Percentiles rank a stretch among this genome's conserved stretches.
Conservation (phyloP, 176 grass and related monocot genomes). For the Triticum turgidum region DNA sequence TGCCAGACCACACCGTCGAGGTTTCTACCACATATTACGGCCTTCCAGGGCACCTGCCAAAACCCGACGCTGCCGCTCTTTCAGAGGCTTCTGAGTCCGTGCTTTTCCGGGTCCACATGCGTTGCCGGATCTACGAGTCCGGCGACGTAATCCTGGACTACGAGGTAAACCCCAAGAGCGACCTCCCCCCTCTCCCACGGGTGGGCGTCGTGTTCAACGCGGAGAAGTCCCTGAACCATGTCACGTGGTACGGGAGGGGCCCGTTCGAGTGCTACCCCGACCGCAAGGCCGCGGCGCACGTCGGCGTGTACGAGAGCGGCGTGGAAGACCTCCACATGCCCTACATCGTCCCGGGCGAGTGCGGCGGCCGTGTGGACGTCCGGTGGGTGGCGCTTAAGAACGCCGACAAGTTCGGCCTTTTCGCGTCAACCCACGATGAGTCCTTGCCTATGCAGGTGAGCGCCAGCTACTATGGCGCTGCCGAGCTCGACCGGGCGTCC, state of each 20-base stretch:
- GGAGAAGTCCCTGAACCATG: conserved; percentile 52
- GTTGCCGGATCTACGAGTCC: conserved; percentile 55
- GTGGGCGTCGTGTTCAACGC: conserved; percentile 67
- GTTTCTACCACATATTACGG: conserved; percentile 54
- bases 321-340: conserved; percentile 77
- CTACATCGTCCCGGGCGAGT: conserved; percentile 77
- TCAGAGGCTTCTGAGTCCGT: conserved; percentile 24
- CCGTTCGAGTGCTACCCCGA: conserved; percentile 96
- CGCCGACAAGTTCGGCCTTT: conserved; percentile 53
- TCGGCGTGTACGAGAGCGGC: conserved; percentile 61
- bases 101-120: conserved; percentile 45
- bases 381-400: conserved; percentile 71
- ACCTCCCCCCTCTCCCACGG: conserved; percentile 82
- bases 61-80: conserved; percentile 24
- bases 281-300: conserved; percentile 70
- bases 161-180: conserved; percentile 58
- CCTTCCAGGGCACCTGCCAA: conserved; percentile 40
- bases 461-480: conserved; percentile 66
- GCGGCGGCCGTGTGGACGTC: conserved; percentile 57
- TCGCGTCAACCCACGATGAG: conserved; percentile 48
- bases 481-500: conserved; percentile 68
- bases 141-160: conserved; percentile 71
- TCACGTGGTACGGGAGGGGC: conserved; percentile 69
- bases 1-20: conserved; percentile 45
- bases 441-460: conserved; percentile 88